These are phyloP conservation scores for Pleurotus citrinopileatus DNA, from an alignment of 768 basidiomycete genomes.

Conservation along the genomic window DNA sequence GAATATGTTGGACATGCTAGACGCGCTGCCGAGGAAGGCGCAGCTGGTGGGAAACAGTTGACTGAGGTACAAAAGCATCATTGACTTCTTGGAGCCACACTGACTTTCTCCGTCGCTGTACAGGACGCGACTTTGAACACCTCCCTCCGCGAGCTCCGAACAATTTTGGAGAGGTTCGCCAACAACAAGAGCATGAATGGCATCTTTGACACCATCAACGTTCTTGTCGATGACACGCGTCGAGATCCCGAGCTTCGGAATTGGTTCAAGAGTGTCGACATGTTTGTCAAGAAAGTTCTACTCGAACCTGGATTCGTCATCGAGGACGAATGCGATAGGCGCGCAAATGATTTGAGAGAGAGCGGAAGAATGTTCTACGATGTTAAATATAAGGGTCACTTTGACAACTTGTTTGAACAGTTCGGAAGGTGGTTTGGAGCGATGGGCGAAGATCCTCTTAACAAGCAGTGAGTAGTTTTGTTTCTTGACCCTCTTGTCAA, in stretches of 20 bases:
- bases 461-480: constrained; percentile 11
- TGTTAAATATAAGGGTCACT: constrained; percentile 59
- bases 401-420: constrained; percentile 73
- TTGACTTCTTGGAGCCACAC: not conserved
- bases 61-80: constrained; percentile 21
- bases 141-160: constrained; percentile 63
- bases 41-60: constrained; percentile 16
- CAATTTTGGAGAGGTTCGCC: constrained; percentile 88
- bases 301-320: constrained; percentile 84
- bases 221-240: constrained; percentile 67
- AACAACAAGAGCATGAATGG: constrained; percentile 63
- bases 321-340: constrained; percentile 64
- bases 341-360: constrained; percentile 63
- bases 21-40: constrained; percentile 17
- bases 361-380: constrained; percentile 76
- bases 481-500: not conserved
- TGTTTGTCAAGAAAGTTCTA: constrained; percentile 67
- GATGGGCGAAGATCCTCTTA: constrained; percentile 75
- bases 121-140: constrained; percentile 54
- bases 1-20: constrained; percentile 57
- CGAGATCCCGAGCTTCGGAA: constrained; percentile 69
- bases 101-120: not conserved
- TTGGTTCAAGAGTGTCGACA: constrained; percentile 67
- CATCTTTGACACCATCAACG: constrained; percentile 67
- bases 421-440: constrained; percentile 75